phyloP scores from a whole-genome alignment of 2,329 filamentous ascomycete genomes.

The Epichloe aotearoae region DNA sequence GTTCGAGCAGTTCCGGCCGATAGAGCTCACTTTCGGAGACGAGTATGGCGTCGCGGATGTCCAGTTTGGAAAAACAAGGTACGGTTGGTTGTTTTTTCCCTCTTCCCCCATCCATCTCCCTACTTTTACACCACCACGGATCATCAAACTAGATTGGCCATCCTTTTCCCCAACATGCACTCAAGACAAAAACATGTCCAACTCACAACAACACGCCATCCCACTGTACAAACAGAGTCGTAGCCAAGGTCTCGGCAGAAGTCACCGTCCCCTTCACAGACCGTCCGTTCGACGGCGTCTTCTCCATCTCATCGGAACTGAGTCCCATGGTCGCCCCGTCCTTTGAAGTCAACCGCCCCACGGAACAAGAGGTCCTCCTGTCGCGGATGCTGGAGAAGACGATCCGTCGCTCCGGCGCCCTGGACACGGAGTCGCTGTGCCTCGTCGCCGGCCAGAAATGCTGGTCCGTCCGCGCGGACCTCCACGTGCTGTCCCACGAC shows the following conservation, averaged over 20 bases:
- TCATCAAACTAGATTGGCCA: not conserved
- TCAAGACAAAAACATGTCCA: too few relatives aligned
- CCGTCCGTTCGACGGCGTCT: constrained; percentile 88
- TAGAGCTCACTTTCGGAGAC: constrained; percentile 73
- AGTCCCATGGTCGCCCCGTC: constrained; percentile 84
- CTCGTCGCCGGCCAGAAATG: constrained; percentile 82
- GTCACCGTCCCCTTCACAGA: constrained; percentile 76
- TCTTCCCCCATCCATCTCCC: not conserved
- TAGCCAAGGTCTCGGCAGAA: constrained; percentile 77
- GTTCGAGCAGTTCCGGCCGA: constrained; percentile 64
- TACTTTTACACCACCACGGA: not conserved
- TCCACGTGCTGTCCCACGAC: constrained; percentile 84
- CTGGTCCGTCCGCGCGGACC: constrained; percentile 81
- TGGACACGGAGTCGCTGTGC: constrained; percentile 93
- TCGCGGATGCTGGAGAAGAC: constrained; percentile 88
- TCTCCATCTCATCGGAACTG: constrained; percentile 83
- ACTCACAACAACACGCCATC: not conserved
- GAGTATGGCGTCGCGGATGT: constrained; percentile 87
- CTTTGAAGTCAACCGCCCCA: constrained; percentile 75
- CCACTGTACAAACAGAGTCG: constrained; percentile 41
- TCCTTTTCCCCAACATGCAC: not conserved
- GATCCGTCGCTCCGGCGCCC: constrained; percentile 76
- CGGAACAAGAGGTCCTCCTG: constrained; percentile 72
- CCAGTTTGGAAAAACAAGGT: constrained; percentile 82
- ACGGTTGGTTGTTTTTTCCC: constrained; percentile 3